These are phyloP conservation scores for Orbilia quercus DNA, from an alignment of 2,329 filamentous ascomycete genomes.

Conservation along the genomic window DNA sequence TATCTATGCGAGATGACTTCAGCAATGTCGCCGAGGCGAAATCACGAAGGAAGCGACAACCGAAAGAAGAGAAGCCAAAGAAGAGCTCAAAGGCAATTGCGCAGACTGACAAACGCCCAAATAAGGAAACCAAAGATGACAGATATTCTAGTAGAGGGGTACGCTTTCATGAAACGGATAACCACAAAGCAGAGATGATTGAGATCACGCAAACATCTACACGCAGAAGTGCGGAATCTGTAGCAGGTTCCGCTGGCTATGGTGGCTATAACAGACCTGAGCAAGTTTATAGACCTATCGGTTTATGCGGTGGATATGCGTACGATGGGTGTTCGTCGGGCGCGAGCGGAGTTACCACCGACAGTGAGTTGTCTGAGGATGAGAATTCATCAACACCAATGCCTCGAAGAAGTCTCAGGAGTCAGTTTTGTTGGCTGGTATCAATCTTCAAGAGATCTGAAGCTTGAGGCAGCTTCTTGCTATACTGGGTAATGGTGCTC, in stretches of 20 bases:
- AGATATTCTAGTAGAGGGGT: slow-evolving; percentile 1
- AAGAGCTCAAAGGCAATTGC: not conserved
- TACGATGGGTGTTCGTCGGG: slow-evolving; percentile 1
- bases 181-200: slow-evolving; percentile 9
- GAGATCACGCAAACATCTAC: not conserved
- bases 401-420: slow-evolving; percentile 4
- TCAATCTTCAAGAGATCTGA: slow-evolving; percentile 12
- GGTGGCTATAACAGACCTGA: slow-evolving; percentile 25
- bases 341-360: not conserved
- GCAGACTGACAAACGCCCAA: not conserved
- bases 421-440: not conserved
- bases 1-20: slow-evolving; percentile 32
- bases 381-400: not conserved
- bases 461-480: too few species aligned
- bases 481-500: too few species aligned
- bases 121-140: slow-evolving; percentile 7
- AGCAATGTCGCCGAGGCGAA: slow-evolving; percentile 8
- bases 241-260: slow-evolving; percentile 9
- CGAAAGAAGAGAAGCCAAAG: not conserved
- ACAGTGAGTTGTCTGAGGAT: not conserved
- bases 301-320: slow-evolving; percentile 29
- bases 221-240: slow-evolving; percentile 5
- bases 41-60: slow-evolving; percentile 6
- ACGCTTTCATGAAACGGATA: not conserved
- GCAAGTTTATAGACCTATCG: slow-evolving; percentile 22